Base-by-base conservation (phyloP, 495 filamentous ascomycete genomes). In the Cladorrhinum samala region DNA sequence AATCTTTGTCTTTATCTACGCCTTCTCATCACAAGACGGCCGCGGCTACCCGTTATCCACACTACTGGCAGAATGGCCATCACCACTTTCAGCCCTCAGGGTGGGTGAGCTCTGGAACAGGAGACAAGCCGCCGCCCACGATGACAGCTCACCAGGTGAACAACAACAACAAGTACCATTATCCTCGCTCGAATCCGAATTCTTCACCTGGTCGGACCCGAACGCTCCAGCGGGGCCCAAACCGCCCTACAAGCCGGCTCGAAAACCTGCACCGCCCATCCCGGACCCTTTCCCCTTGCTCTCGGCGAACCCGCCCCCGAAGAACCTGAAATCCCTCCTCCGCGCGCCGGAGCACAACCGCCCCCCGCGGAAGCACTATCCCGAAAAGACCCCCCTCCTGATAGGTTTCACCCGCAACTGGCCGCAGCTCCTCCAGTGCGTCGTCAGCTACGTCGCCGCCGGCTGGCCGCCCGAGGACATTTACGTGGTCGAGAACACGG, bases 401-500 rank as follows among this genome's bases (percentile, higher is more conserved):
- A 77, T 83, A 49, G 80, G 79, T 42, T 83, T 83, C 67, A 83
- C 80, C 0, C 60, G 77, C 13, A 81, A 83, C 59, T 82, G 77
- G 77, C 72, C 75, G 13, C 58, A 81, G 40, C 66, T 84, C 33
- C 70, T 82, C 43, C 81, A 83, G 60, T 73, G 74, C 17, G 73
- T 83, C 1, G 73, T 80, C 19, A 76, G 72, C 33, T 83, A 83
- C 57, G 73, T 84, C 30, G 73, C 77, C 1, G 78, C 81, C 0
- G 82, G 82, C 9, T 84, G 81, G 82, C 82, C 82, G 37, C 54
- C 80, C 1, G 63, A 63, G 25, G 78, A 83, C 51, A 83, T 85
- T 52, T 77, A 77, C 49, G 72, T 85, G 5, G 68, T 85, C 18
- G 82, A 84, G 54, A 85, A 84, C 61, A 84, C 80, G 8, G 82